Conservation (phyloP, 2,329 filamentous ascomycete species). For the Penicillium sp. region DNA sequence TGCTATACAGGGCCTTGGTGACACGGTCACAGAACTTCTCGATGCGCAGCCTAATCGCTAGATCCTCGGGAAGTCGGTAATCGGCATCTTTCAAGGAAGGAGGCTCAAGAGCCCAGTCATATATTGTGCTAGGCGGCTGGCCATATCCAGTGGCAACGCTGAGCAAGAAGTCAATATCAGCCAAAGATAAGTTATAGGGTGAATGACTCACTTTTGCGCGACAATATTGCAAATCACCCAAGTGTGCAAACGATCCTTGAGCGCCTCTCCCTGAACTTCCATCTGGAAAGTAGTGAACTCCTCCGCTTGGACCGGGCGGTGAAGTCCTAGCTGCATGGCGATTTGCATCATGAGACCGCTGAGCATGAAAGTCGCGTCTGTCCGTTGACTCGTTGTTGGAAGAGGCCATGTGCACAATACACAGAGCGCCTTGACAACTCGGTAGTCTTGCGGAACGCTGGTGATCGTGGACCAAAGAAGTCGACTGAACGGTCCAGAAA, state of each 20-base stretch:
- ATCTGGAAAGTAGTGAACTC: slow-evolving; percentile 50
- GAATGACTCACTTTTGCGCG: slow-evolving; percentile 56
- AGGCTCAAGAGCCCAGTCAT: slow-evolving; percentile 55
- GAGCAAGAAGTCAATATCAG: slow-evolving; percentile 13
- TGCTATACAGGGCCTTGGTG: slow-evolving; percentile 56
- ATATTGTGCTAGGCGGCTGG: slow-evolving; percentile 60
- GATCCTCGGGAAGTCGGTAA: slow-evolving; percentile 49
- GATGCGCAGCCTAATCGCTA: slow-evolving; percentile 52
- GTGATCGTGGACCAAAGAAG: slow-evolving; percentile 60
- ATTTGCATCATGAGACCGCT: slow-evolving; percentile 65
- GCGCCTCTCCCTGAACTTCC: slow-evolving; percentile 58
- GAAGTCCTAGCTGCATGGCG: slow-evolving; percentile 62
- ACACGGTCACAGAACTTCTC: slow-evolving; percentile 59
- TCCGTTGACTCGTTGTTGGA: slow-evolving; percentile 59
- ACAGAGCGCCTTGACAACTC: slow-evolving; percentile 62
- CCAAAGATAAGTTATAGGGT: neutral
- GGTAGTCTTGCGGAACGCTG: slow-evolving; percentile 59
- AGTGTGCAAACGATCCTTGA: slow-evolving; percentile 61
- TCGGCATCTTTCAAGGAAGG: slow-evolving; percentile 45
- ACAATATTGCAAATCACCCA: slow-evolving; percentile 67
- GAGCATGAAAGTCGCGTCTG: slow-evolving; percentile 63
- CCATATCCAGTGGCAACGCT: slow-evolving; percentile 64
- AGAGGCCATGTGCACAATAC: slow-evolving; percentile 63
- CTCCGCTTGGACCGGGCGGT: slow-evolving; percentile 61
- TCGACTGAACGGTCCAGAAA: slow-evolving; percentile 52